Evolutionary conservation across 768 basidiomycete genomes (phyloP).

Genomic region (Leccinum aurantiacum): DNA sequence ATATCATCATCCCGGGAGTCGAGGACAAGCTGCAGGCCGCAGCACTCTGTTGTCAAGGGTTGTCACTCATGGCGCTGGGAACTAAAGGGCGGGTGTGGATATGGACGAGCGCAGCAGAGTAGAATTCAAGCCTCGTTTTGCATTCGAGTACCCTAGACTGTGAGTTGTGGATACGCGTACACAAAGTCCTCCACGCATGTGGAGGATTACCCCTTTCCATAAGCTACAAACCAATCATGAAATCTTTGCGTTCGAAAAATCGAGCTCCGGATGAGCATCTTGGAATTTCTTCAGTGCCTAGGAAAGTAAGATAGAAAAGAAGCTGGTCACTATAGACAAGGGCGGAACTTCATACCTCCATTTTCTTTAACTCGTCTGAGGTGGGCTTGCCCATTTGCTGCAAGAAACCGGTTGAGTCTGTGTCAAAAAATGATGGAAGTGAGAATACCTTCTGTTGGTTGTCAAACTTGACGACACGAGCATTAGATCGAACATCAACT

Average conservation of each 20-base stretch:
- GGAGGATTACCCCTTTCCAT: background rate
- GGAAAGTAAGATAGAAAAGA: slow-evolving; percentile 1
- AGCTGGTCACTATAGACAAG: background rate
- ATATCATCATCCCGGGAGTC: slow-evolving; percentile 21
- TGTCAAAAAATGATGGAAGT: background rate
- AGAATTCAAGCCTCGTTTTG: background rate
- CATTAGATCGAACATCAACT: slow-evolving; percentile 9
- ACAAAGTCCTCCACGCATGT: background rate
- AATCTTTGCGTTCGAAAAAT: slow-evolving; percentile 91
- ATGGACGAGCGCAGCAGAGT: slow-evolving; percentile 26
- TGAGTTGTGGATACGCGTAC: slow-evolving; percentile 1
- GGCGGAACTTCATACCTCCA: slow-evolving; percentile 56
- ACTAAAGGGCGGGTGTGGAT: slow-evolving; percentile 24
- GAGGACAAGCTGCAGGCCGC: slow-evolving; percentile 38
- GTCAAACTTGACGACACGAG: slow-evolving; percentile 37
- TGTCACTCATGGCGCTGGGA: slow-evolving; percentile 25
- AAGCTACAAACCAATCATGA: slow-evolving; percentile 41
- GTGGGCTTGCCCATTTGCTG: slow-evolving; percentile 96
- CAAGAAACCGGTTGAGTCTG: slow-evolving; percentile 4
- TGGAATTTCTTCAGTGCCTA: slow-evolving; percentile 89
- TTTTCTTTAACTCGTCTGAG: slow-evolving; percentile 90
- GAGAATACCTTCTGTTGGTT: slow-evolving; percentile 42
- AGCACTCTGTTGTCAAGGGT: slow-evolving; percentile 44
- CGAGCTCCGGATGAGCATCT: slow-evolving; percentile 86
- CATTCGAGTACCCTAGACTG: background rate